Base-by-base conservation (phyloP, 495 filamentous ascomycete genomes). In the Annulohypoxylon nitens region DNA sequence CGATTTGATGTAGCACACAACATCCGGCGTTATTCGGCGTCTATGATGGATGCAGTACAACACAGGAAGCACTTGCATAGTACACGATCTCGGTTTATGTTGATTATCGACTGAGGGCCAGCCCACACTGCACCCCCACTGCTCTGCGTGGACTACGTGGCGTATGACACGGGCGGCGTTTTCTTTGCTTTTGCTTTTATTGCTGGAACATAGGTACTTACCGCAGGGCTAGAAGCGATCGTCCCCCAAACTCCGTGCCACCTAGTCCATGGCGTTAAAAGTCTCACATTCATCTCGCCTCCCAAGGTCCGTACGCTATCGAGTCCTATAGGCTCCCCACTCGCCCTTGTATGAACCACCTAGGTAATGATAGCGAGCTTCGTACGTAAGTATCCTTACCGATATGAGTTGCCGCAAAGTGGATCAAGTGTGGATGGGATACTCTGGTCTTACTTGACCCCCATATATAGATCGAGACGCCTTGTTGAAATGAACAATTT, bases 231-330 rank as follows among this genome's bases (percentile, higher is more conserved):
- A 14, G 61, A 48, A 23, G 25, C 23, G 54, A 57, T 30, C 57
- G 7, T 71, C 8, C 12, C 48, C 50, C 9, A 36, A 61, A 45
- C 26, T 25, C 50, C 25, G 51, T 50, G 25, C 26, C n/a, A 34
- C 45, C 34, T 43, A 18, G 30, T 23, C 47, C 34, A 25, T 58
- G 58, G 64, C 34, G 51, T 16, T 43, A 16, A 26, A 63, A n/a
- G 51, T 68, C 70, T 68, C 70, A 64, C 18, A 57, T 60, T 73
- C 50, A 72, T 67, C 43, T 59, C 69, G 25, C 41, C 60, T 65
- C 34, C 7, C 37, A 59, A 60, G 41, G 51, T 70, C 60, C 8
- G 60, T 50, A 55, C 26, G 43, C 23, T 25, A 39, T 26, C 16
- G 16, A 39, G 33, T 18, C 61, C 57, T 66, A 23, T 58, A 58